Base-by-base conservation (phyloP, 2,329 filamentous ascomycete genomes). In the Colletotrichum cuscutae region DNA sequence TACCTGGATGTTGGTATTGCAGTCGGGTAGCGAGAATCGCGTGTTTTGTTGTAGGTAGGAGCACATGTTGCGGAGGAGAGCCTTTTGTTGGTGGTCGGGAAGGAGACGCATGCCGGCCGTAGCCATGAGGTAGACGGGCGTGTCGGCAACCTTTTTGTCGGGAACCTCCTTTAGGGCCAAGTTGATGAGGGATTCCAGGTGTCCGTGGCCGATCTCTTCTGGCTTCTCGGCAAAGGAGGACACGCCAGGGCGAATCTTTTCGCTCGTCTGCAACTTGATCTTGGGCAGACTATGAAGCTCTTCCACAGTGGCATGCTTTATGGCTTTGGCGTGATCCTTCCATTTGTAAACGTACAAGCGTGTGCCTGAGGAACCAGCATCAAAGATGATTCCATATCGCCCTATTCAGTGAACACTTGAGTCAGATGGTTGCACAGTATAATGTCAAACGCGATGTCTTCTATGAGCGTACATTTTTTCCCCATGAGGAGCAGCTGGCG, bases 301-400 rank as follows among this genome's bases (percentile, higher is more conserved):
- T 53, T 90, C 83, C 24, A 84, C 79, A 57, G 88, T 85, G 46
- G 90, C 92, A 68, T 71, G 46, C 46, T 75, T 73, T 86, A 75
- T 65, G 53, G 93, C 92, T 76, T 88, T 88, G 52, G 90, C 86
- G 75, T 92, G 91, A 79, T 97, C 93, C 79, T 95, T 90, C 97
- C 97, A 99, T 83, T 92, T 91, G 85, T 99, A 99, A 71, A 99
- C 91, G 82, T 99, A 95, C 75, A 98, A 89, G 81, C 97, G 93
- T 79, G 96, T 98, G 81, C 97, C 96, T 82, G 97, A 98, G 83
- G 97, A 98, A 77, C 97, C 97, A 81, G 97, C 97, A 89, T 99
- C 97, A 80, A 99, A 90, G 81, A 99, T 95, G 78, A 98, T 94
- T 81, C 95, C 97, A 88, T 97, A 98, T 85, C 90, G 89, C 80